Conservation (phyloP, 75 land plant genomes). For the Gnetum montanum region DNA sequence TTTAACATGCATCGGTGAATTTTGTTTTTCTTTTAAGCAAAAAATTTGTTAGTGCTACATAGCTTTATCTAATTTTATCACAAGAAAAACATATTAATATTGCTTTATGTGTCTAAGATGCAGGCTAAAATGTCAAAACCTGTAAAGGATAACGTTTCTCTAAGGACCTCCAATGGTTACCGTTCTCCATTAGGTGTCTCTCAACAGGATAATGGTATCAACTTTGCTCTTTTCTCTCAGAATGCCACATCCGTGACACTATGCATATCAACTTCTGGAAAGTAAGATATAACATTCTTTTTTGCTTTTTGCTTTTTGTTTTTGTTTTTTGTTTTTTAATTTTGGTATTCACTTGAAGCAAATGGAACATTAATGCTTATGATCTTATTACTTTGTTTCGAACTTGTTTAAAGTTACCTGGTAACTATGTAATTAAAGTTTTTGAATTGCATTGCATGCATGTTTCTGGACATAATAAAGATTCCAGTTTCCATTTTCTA, state of each 20-base stretch:
- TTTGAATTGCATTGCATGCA: neutral
- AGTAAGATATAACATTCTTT: constrained; percentile 8
- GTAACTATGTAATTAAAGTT: neutral
- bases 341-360: neutral
- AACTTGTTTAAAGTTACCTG: neutral
- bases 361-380: neutral
- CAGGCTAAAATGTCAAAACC: no score
- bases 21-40: no score
- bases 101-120: no score
- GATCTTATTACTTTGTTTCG: neutral
- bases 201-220: constrained; percentile 56
- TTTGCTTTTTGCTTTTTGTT: neutral
- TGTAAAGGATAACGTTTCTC: no score
- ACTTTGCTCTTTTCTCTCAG: constrained; percentile 82
- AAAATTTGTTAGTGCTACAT: no score
- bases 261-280: constrained; percentile 42
- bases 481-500: no score
- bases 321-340: neutral
- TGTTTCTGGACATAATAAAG: no score
- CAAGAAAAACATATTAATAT: no score
- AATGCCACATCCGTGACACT: constrained; percentile 79
- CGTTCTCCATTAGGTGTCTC: constrained; percentile 84
- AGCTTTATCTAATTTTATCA: no score
- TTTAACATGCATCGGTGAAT: no score
- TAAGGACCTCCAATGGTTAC: constrained; percentile 45